Percentiles rank a stretch among this genome's conserved stretches.
Conservation (phyloP, 331 rosid species). For the Malus hybrid region DNA sequence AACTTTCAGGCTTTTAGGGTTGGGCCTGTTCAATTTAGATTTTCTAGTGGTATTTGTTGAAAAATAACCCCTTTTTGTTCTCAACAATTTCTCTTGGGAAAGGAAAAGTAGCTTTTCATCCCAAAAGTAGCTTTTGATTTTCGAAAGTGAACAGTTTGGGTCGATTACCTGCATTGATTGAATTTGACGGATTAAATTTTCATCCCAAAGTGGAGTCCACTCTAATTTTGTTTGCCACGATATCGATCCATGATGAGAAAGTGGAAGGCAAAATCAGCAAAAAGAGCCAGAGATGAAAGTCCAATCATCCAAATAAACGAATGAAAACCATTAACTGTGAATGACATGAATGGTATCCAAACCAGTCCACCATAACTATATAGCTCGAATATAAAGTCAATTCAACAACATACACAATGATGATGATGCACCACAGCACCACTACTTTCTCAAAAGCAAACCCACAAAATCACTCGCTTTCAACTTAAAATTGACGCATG, state of each 20-base stretch:
- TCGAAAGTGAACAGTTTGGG: too few relatives aligned
- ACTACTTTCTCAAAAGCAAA: too few relatives aligned
- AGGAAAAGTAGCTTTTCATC: too few relatives aligned
- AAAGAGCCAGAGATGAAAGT: background rate
- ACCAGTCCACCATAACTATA: background rate
- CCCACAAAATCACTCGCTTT: background rate
- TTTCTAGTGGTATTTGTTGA: too few relatives aligned
- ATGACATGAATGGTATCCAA: background rate
- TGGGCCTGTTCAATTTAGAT: too few relatives aligned
- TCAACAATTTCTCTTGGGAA: too few relatives aligned
- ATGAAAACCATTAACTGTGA: background rate
- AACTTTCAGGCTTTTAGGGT: too few relatives aligned
- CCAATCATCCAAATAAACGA: background rate
- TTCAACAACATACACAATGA: background rate
- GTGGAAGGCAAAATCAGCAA: background rate
- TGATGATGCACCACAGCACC: background rate
- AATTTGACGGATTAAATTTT: too few relatives aligned
- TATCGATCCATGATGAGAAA: background rate
- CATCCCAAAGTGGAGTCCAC: background rate
- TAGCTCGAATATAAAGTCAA: background rate
- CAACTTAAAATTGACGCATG: background rate
- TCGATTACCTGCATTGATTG: too few relatives aligned
- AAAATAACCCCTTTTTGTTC: too few relatives aligned
- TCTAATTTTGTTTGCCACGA: background rate
- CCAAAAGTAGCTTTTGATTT: too few relatives aligned